Base-by-base conservation (phyloP, 2,329 filamentous ascomycete species). In the Alternaria hordeiaustralica region DNA sequence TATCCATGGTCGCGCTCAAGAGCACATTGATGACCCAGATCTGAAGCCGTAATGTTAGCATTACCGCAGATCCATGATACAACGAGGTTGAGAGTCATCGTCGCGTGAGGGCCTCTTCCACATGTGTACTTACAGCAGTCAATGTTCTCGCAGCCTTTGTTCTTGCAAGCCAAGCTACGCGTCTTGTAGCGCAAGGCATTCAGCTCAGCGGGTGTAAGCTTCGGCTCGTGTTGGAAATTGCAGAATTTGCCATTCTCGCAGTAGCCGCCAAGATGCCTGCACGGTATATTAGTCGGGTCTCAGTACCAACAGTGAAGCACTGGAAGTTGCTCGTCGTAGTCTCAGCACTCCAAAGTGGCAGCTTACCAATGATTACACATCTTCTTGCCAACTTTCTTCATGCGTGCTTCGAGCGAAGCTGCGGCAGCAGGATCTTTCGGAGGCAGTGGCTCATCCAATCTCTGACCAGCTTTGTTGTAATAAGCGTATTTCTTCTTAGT, bases 171-270 rank as follows among this genome's bases (percentile, higher is more conserved):
- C 10, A 80, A 69, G 10, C 73, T 78, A n/a, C 82, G 73, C 3
- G 82, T 79, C 61, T 82, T 82, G 59, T 82, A 80, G 47, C 76
- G 78, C 33, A 84, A 68, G 6, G 82, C 81, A 18, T 79, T 75
- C 46, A 76, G 63, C 61, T 83, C 82, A 5, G 71, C 78, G 3
- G 72, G 65, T 1, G 68, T 73, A 20, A 84, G 70, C 21, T 75
- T 78, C 36, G 80, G 78, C 41, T 80, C 80, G 63, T 84, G 83
- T 55, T 77, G 70, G 63, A 83, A 84, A 36, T 76, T 73, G 67
- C 82, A 84, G 57, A 80, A 80, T 11, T 76, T 72, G 9, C 78
- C 80, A n/a, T 79, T 75, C 6, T 70, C 63, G 59, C 83, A 84
- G 28, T 79, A 70, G 3, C 80, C 80, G 21, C 72, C 75, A 4